Percentiles rank a stretch among this genome's conserved stretches.
Conservation (phyloP, 352 stramenopile species). For the Globisporangium emineosum region DNA sequence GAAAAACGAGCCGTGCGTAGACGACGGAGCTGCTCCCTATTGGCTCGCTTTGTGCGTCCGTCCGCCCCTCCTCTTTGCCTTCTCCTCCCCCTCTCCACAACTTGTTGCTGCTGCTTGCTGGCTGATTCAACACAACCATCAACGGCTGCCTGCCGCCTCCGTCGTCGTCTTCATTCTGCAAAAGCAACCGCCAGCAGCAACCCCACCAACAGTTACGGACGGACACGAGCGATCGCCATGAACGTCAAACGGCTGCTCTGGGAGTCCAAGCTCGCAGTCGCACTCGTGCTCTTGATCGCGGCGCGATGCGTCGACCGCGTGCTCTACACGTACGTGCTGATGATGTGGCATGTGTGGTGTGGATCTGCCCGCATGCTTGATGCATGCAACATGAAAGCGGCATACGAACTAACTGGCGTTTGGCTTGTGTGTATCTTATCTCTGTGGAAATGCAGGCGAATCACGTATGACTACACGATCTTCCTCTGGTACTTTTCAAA, state of each 20-base stretch:
- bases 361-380: too few species aligned
- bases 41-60: background rate
- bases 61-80: background rate
- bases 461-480: constrained; percentile 85
- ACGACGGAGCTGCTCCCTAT: constrained; percentile 1
- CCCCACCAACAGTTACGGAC: background rate
- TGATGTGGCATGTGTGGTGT: background rate
- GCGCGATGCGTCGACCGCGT: constrained; percentile 81
- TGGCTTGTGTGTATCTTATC: background rate
- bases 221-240: constrained; percentile 29
- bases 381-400: background rate
- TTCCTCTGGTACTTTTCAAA: constrained; percentile 90
- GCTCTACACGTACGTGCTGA: constrained; percentile 72
- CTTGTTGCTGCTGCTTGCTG: too few species aligned
- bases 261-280: constrained; percentile 84
- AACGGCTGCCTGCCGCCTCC: background rate
- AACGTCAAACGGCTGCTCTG: constrained; percentile 72
- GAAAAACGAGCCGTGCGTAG: constrained; percentile 2
- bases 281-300: constrained; percentile 72
- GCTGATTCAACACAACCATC: background rate
- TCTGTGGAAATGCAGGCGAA: constrained; percentile 41
- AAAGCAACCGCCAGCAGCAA: constrained; percentile 6
- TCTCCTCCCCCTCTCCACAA: background rate
- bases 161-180: constrained; percentile 6
- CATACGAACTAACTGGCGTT: background rate